A percentile compares a stretch with the other conserved stretches of the same genome.
phyloP scores from a whole-genome alignment of 192 early-diverging fungal genomes.

The Rhizoclosmatium globosum region DNA sequence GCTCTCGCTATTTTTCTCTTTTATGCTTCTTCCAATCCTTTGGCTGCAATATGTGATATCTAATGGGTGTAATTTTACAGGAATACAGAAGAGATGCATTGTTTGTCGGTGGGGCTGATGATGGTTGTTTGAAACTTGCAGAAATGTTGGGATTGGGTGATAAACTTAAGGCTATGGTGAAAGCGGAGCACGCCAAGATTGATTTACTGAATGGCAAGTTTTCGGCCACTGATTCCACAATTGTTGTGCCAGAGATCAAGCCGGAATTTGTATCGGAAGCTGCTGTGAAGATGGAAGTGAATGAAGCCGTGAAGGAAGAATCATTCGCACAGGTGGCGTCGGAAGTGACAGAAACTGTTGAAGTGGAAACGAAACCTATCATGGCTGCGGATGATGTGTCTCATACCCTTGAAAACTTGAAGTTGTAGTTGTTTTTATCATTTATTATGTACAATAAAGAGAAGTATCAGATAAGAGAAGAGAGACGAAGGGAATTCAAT shows the following conservation, averaged over 20 bases:
- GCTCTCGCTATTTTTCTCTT: neutral
- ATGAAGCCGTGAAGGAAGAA: too few species aligned
- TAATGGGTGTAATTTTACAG: conserved; percentile 34
- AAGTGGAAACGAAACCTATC: too few species aligned
- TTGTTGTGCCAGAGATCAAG: too few species aligned
- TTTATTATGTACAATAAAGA: too few species aligned
- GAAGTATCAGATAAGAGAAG: neutral
- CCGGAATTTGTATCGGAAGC: too few species aligned
- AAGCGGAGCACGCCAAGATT: conserved; percentile 27
- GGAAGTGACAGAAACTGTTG: neutral
- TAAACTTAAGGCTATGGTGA: conserved; percentile 40
- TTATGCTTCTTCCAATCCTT: neutral
- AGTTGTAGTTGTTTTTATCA: neutral
- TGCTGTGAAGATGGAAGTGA: too few species aligned
- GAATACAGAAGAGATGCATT: conserved; percentile 79
- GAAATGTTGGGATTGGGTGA: conserved; percentile 78
- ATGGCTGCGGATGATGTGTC: neutral
- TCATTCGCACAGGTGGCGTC: too few species aligned
- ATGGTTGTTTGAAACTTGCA: conserved; percentile 74
- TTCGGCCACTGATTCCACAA: too few species aligned
- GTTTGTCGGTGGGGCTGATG: conserved; percentile 82
- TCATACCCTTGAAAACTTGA: neutral
- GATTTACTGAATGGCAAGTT: neutral
- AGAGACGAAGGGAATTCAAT: neutral
- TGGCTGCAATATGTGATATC: neutral